Percentiles rank a stretch among this genome's conserved stretches.
Conservation (phyloP, 257 asterid species). For the Nicotiana benthamiana region DNA sequence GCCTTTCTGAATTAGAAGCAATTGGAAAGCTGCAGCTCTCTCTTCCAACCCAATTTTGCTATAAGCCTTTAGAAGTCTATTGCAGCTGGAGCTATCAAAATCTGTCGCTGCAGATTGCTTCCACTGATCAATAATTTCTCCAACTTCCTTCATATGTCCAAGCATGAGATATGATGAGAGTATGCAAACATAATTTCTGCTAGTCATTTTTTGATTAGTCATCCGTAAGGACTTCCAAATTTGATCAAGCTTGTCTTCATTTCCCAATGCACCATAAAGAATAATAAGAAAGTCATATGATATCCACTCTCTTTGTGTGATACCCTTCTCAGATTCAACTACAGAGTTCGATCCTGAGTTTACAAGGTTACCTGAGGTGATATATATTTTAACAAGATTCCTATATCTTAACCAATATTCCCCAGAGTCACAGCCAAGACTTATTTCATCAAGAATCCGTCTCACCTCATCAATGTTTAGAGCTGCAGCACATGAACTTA, state of each 20-base stretch:
- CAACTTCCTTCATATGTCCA: slow-evolving; percentile 62
- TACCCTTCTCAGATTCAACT: slow-evolving; percentile 59
- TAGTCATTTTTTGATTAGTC: slow-evolving; percentile 72
- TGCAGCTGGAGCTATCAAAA: slow-evolving; percentile 46
- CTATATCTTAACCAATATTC: slow-evolving; percentile 62
- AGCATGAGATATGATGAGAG: slow-evolving; percentile 72
- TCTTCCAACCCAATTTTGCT: slow-evolving; percentile 46
- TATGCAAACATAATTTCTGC: slow-evolving; percentile 54
- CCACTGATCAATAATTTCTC: slow-evolving; percentile 74
- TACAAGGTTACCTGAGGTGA: slow-evolving; percentile 43
- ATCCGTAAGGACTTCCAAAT: slow-evolving; percentile 68
- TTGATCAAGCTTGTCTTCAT: slow-evolving; percentile 63
- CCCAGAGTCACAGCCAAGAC: slow-evolving; percentile 30
- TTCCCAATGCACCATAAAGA: slow-evolving; percentile 63
- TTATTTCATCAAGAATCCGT: slow-evolving; percentile 59
- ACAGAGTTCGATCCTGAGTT: slow-evolving; percentile 39
- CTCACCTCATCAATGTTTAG: slow-evolving; percentile 55
- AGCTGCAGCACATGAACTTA: slow-evolving; percentile 80
- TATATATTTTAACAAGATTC: slow-evolving; percentile 57
- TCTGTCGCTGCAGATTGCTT: slow-evolving; percentile 56
- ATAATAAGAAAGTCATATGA: slow-evolving; percentile 75
- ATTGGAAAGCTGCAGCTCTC: slow-evolving; percentile 31
- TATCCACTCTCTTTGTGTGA: slow-evolving; percentile 74
- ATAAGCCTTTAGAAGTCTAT: slow-evolving; percentile 40
- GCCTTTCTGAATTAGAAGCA: slow-evolving; percentile 42